These are phyloP conservation scores for Hypholoma fasciculare DNA, from an alignment of 768 basidiomycete genomes.

Conservation along the genomic window DNA sequence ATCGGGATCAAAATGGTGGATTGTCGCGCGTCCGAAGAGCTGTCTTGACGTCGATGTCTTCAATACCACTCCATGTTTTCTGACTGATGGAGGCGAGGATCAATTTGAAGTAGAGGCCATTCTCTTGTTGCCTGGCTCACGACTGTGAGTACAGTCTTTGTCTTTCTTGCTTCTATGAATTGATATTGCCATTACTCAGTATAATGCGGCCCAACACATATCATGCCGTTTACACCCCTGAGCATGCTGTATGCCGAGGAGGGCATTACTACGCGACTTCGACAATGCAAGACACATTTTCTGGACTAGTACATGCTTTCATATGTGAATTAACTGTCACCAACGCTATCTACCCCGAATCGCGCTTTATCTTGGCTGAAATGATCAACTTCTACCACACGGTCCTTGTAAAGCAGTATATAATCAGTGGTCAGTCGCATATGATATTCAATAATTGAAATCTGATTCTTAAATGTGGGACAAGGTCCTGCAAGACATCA, in stretches of 20 bases:
- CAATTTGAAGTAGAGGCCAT: too few species aligned
- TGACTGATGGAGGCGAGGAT: too few species aligned
- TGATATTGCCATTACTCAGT: conserved; percentile 1
- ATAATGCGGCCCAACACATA: conserved; percentile 19
- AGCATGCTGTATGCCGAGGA: conserved; percentile 18
- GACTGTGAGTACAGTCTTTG: too few species aligned
- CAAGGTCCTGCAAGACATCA: background rate
- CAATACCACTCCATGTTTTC: too few species aligned
- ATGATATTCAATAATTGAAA: background rate
- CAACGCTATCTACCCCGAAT: conserved; percentile 13
- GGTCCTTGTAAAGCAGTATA: background rate
- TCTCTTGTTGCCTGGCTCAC: too few species aligned
- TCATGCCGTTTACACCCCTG: conserved; percentile 13
- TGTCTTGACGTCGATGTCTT: too few species aligned
- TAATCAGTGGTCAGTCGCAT: background rate
- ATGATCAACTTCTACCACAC: conserved; percentile 13
- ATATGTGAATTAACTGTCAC: conserved; percentile 8
- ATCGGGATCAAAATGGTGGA: too few species aligned
- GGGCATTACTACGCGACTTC: conserved; percentile 20
- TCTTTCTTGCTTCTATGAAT: background rate
- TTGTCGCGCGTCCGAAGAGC: too few species aligned
- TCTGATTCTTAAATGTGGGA: background rate
- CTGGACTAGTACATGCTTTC: conserved; percentile 17
- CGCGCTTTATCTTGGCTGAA: conserved; percentile 8
- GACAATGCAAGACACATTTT: conserved; percentile 13